phyloP scores from a whole-genome alignment of 1,284 basidiomycete species.

The Porogramme epimiltina region DNA sequence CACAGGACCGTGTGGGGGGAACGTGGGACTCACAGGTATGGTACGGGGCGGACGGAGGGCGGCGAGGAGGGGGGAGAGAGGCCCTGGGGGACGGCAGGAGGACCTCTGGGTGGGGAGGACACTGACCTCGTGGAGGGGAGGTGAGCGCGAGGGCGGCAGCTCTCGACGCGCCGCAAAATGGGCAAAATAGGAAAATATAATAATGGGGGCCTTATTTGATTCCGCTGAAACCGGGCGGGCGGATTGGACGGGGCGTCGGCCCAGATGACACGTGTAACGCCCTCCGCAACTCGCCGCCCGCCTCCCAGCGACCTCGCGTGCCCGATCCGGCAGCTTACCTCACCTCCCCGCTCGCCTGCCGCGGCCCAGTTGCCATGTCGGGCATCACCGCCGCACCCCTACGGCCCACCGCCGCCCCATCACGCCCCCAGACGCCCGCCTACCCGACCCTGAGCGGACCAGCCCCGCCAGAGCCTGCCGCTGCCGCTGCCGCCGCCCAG shows the following conservation, averaged over 20 bases:
- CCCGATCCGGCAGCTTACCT: conserved; percentile 18
- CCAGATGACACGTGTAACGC: conserved; percentile 32
- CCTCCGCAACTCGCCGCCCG: conserved; percentile 22
- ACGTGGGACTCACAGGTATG: conserved; percentile 13
- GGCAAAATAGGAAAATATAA: conserved; percentile 15
- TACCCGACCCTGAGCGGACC: neutral
- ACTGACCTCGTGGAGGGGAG: conserved; percentile 25
- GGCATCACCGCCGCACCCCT: conserved; percentile 13
- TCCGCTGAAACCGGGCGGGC: conserved; percentile 28
- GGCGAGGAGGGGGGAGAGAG: conserved; percentile 9
- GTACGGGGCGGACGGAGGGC: conserved; percentile 7
- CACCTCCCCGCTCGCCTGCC: conserved; percentile 1
- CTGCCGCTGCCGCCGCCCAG: no score
- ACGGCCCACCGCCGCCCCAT: conserved; percentile 9
- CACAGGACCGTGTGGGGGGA: conserved; percentile 3
- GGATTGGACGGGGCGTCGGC: conserved; percentile 19
- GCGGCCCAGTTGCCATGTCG: conserved; percentile 14
- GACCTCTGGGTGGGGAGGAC: neutral
- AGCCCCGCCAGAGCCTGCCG: neutral
- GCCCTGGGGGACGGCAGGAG: conserved; percentile 14
- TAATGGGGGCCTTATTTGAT: conserved; percentile 31
- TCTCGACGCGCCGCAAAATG: conserved; percentile 24
- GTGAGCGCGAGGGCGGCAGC: conserved; percentile 20
- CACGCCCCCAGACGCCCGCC: conserved; percentile 8
- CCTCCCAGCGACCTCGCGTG: conserved; percentile 17